These are phyloP conservation scores for Dacryopinax primogenitus DNA, from an alignment of 768 basidiomycete genomes.

Conservation along the genomic window DNA sequence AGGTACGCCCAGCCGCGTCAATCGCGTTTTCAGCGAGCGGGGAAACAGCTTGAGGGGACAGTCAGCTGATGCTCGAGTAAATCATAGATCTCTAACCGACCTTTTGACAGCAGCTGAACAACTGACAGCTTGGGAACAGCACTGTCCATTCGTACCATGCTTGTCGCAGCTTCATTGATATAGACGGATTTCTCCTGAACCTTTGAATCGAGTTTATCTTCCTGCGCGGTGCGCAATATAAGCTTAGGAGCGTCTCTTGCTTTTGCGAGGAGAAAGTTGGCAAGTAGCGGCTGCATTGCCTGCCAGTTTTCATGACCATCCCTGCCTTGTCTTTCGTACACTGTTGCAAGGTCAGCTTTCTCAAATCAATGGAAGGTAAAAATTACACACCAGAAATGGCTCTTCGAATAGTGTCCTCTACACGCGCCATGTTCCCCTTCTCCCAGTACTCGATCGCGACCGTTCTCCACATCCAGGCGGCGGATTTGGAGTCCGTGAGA, in stretches of 20 bases:
- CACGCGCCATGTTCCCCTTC: slow-evolving; percentile 56
- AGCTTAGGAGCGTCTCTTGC: slow-evolving; percentile 77
- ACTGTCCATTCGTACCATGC: slow-evolving; percentile 46
- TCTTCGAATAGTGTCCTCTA: slow-evolving; percentile 57
- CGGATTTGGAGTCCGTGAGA: slow-evolving; percentile 25
- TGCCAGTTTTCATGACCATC: slow-evolving; percentile 28
- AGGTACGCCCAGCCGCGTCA: slow-evolving; percentile 69
- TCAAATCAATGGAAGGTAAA: background rate
- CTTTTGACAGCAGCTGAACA: slow-evolving; percentile 53
- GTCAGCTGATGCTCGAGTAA: slow-evolving; percentile 13
- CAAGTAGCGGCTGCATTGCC: slow-evolving; percentile 40
- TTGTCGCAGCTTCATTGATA: slow-evolving; percentile 44
- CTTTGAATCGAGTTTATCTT: slow-evolving; percentile 20
- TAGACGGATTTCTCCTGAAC: slow-evolving; percentile 31
- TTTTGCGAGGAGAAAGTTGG: slow-evolving; percentile 74
- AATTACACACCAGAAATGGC: slow-evolving; percentile 31
- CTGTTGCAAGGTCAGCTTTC: slow-evolving; percentile 29
- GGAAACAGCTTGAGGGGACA: slow-evolving; percentile 49
- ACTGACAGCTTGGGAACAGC: slow-evolving; percentile 36
- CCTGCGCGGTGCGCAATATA: slow-evolving; percentile 33
- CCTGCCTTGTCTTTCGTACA: slow-evolving; percentile 38
- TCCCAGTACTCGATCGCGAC: slow-evolving; percentile 84
- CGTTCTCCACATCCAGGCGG: slow-evolving; percentile 25
- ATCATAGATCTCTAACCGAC: slow-evolving; percentile 27
- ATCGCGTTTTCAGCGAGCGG: slow-evolving; percentile 66